A percentile compares a stretch with the other conserved stretches of the same genome.
Conservation (phyloP, 1,284 basidiomycete species). For the Meira nashicola region DNA sequence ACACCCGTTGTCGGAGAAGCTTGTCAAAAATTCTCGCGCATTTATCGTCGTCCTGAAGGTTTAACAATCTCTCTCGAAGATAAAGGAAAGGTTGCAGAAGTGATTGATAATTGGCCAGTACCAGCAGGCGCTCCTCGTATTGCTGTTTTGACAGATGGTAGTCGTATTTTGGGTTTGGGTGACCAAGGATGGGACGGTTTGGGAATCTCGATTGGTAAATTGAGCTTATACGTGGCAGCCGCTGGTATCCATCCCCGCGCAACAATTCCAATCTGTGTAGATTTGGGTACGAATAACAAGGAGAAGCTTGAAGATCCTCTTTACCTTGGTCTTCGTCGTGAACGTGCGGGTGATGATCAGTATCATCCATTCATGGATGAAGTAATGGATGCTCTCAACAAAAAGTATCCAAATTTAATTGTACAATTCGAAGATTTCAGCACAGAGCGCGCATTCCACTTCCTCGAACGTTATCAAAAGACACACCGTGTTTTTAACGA, state of each 20-base stretch:
- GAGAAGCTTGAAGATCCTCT: conserved; percentile 77
- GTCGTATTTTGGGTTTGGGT: conserved; percentile 84
- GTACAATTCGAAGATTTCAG: conserved; percentile 73
- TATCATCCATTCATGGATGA: conserved; percentile 75
- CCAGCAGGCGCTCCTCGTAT: conserved; percentile 48
- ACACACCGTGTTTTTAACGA: conserved; percentile 34
- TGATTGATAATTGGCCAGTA: conserved; percentile 72
- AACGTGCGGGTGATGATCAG: conserved; percentile 51
- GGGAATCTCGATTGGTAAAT: conserved; percentile 88
- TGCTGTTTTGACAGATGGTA: conserved; percentile 66
- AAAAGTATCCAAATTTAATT: conserved; percentile 66
- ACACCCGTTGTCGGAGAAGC: conserved; percentile 89
- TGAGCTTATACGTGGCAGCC: conserved; percentile 84
- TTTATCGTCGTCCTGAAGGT: conserved; percentile 71
- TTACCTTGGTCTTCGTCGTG: conserved; percentile 69
- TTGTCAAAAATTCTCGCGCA: conserved; percentile 67
- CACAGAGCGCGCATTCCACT: conserved; percentile 49
- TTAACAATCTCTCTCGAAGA: conserved; percentile 57
- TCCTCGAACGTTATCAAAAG: conserved; percentile 47
- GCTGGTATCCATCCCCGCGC: conserved; percentile 80
- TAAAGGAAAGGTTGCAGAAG: conserved; percentile 69
- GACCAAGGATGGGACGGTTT: conserved; percentile 69
- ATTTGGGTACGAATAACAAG: conserved; percentile 75
- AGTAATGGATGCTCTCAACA: conserved; percentile 69
- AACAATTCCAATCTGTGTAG: conserved; percentile 72